Evolutionary conservation across 2,329 filamentous ascomycete genomes (phyloP).

Genomic region (Cladorrhinum sp.): DNA sequence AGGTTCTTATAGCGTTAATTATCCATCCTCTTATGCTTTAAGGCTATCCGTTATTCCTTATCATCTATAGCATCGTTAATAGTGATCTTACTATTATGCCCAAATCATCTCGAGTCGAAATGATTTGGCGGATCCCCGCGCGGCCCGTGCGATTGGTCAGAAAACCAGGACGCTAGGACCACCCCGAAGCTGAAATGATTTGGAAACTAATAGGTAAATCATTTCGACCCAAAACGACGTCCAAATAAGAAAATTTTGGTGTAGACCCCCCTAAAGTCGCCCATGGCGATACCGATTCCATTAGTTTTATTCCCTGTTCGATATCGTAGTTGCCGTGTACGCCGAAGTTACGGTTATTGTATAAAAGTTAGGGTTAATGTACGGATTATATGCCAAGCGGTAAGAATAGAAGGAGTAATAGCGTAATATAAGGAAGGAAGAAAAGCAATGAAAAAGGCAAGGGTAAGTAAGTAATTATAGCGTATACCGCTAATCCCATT

Average conservation of each 20-base stretch:
- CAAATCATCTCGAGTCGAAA: background rate
- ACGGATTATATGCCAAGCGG: too few relatives aligned
- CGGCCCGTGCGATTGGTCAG: background rate
- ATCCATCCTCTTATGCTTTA: too few relatives aligned
- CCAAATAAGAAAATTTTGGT: background rate
- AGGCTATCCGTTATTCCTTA: too few relatives aligned
- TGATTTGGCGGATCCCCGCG: background rate
- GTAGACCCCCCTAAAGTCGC: background rate
- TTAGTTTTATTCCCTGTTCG: background rate
- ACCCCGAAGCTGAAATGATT: background rate
- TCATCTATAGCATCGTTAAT: too few relatives aligned
- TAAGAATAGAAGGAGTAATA: too few relatives aligned
- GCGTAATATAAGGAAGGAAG: background rate
- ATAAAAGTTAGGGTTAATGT: background rate
- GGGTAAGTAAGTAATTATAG: too few relatives aligned
- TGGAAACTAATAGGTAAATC: background rate
- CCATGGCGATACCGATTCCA: background rate
- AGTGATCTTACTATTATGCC: background rate
- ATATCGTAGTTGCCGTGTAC: background rate
- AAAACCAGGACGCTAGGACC: background rate
- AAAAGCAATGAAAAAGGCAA: too few relatives aligned
- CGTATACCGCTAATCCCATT: too few relatives aligned
- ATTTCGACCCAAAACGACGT: background rate
- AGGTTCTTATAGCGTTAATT: too few relatives aligned
- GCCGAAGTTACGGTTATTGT: background rate